Evolutionary conservation across 2,329 filamentous ascomycete genomes (phyloP), one percentile per base, ranked within the genome.

Genomic region (Pezicula carpinea): DNA sequence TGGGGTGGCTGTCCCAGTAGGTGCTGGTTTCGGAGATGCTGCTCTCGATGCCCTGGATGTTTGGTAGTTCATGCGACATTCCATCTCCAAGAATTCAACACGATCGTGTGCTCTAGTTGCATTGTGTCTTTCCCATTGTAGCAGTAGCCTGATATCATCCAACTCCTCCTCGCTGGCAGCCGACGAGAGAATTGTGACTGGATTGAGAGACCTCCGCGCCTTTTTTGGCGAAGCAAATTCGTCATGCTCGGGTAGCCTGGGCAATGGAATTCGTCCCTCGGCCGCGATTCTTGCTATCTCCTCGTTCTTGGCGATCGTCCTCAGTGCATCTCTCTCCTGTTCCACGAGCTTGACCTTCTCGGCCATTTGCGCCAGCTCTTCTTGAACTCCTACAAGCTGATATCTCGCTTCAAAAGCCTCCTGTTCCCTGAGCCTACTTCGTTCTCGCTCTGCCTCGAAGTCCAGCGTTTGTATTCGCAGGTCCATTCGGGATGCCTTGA

Each of bases 31-130:
- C n/a, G n/a, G 17, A 21, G 39, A 40, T 38, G 38, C 31, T 32
- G 51, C 44, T 31, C 48, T 51, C 23, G 48, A 36, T 19, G 39
- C 43, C 53, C 55, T 76, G 60, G 82, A 85, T 1, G 76, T 70
- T 68, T 85, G 89, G 65, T 77, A 81, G 39, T 77, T 75, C 53
- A 90, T 76, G 42, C 80, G 75, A 63, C 85, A 89, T 63, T 92
- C 87, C 46, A 85, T 77, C 60, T 87, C 80, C 62, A 91, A 72
- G 64, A 89, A 91, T 26, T 90, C 84, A 40, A 89, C 74, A 59
- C 86, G 79, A 50, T 89, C 86, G 53, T 85, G 74, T 0, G 86
- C 84, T 6, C 84, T 77, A 52, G 85, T 76, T 8, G 85, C 83
- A 46, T 83, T 74, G 60, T 68, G 77, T 65, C 66, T 68, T 58